Evolutionary conservation across 345 rosid species (phyloP), one percentile per base, ranked within the genome.

Genomic region (Populus nigra): DNA sequence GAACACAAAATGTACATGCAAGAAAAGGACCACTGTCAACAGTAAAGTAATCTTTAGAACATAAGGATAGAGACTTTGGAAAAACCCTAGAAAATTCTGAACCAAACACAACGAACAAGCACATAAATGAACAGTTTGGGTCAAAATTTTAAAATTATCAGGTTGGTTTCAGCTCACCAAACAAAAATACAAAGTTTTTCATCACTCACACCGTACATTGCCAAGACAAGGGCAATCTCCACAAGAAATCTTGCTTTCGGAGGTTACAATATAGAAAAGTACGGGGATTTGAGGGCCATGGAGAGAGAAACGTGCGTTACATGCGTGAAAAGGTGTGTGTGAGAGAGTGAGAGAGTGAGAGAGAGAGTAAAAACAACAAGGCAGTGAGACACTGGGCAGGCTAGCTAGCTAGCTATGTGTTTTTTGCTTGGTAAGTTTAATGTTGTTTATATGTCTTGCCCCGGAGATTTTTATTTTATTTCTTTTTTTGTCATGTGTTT

Each of bases 1-100:
- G 29, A 75, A 63, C 57, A 63, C n/a, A 75, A 75, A 70, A 45
- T 18, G 63, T 8, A 63, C 83, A 80, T 75, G 83, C 79, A 80
- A 75, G 23, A 5, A 35, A 62, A 12, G 53, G 71, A 41, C 69
- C 43, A 73, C 65, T 55, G 27, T 63, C 57, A 45, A 29, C 36
- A 49, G 25, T 5, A 71, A 38, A 49, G 25, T 8, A 71, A 38
- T 65, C 17, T 38, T 49, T 39, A 66, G 59, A 45, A 45, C 17
- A 76, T 17, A 5, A 17, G 71, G 59, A 65, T 65, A 38, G 69
- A 65, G 23, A 47, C 43, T 39, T 29, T 76, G 47, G 47, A 7
- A 16, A 53, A 80, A 63, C 65, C 78, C 39, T 25, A 73, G 10
- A 73, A 65, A 74, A 45, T 45, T 35, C 7, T 18, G 18, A 77